Base-by-base conservation (phyloP, 352 stramenopile genomes). In the Achlya hypogyna region DNA sequence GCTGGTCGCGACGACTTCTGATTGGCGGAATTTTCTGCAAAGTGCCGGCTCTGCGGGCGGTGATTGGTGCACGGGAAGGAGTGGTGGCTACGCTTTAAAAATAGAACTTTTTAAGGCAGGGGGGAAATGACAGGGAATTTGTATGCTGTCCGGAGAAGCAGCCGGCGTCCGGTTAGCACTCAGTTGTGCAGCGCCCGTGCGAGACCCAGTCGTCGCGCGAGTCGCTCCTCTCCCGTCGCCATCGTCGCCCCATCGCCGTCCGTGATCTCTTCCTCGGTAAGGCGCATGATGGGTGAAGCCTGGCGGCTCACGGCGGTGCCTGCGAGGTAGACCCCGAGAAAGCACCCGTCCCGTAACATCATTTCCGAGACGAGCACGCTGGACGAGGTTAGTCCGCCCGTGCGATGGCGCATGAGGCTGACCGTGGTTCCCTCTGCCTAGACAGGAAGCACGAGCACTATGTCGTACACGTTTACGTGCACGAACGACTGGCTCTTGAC, bases 401-500 rank as follows among this genome's bases (percentile, higher is more conserved):
- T n/a, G n/a, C n/a, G n/a, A n/a, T n/a, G n/a, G n/a, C n/a, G n/a
- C n/a, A n/a, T n/a, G n/a, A n/a, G n/a, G n/a, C n/a, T n/a, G n/a
- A n/a, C n/a, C 18, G 51, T 28, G 25, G 27, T 18, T 43, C 29
- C 28, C 14, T 62, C 22, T 43, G 5, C 31, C 16, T 22, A 25
- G 23, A 23, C 2, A 27, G 25, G 31, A 49, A 27, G 28, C 18
- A 62, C 18, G 18, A 25, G 31, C 34, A 62, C 53, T 20, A 62
- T 62, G 53, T 42, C 53, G 53, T 62, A 62, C 31, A 62, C 53
- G 16, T 62, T 62, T 62, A 45, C 53, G 53, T 62, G 34, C 35
- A 62, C 75, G 49, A 79, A 75, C 63, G 79, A 93, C 66, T 93
- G 85, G 85, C 84, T 89, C 66, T 93, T 93, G 62, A 76, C 80